phyloP scores from a whole-genome alignment of 2,329 filamentous ascomycete genomes.

The Colletotrichum sp. region DNA sequence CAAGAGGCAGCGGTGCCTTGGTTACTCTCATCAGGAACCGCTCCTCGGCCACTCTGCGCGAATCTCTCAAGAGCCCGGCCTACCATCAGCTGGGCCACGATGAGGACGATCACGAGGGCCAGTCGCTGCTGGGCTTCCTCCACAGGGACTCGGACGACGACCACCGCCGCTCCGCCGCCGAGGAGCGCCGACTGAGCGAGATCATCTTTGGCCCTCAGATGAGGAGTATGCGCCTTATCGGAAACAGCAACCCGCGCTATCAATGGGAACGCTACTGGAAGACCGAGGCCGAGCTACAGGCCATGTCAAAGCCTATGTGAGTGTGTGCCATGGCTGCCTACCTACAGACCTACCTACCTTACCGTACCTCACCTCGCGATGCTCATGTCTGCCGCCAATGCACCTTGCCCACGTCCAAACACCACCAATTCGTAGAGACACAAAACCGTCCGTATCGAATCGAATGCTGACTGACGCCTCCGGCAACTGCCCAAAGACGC shows the following conservation, averaged over 20 bases:
- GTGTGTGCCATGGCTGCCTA: slow-evolving; percentile 20
- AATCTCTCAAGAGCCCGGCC: slow-evolving; percentile 16
- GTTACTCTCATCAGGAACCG: slow-evolving; percentile 54
- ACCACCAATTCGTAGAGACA: neutral
- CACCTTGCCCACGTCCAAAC: neutral
- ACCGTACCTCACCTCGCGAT: neutral
- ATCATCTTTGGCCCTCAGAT: slow-evolving; percentile 73
- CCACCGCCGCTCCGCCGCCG: slow-evolving; percentile 48
- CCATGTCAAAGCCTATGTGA: slow-evolving; percentile 74
- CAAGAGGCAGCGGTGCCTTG: slow-evolving; percentile 36
- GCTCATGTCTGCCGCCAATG: neutral
- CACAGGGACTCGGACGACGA: slow-evolving; percentile 40
- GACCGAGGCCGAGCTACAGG: slow-evolving; percentile 73
- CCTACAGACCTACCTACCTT: neutral
- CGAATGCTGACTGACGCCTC: neutral
- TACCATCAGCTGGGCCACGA: slow-evolving; percentile 24
- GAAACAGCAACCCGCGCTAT: slow-evolving; percentile 85
- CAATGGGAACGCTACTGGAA: slow-evolving; percentile 89
- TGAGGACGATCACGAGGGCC: slow-evolving; percentile 27
- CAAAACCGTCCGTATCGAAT: neutral
- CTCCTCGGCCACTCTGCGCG: slow-evolving; percentile 19
- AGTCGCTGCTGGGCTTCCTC: slow-evolving; percentile 14
- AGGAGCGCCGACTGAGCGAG: slow-evolving; percentile 64
- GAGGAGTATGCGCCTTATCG: slow-evolving; percentile 85
- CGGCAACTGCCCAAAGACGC: slow-evolving; percentile 52